Percentiles rank a stretch among this genome's conserved stretches.
phyloP scores from a whole-genome alignment of 208 protist species.

The Borovskyia barvae region DNA sequence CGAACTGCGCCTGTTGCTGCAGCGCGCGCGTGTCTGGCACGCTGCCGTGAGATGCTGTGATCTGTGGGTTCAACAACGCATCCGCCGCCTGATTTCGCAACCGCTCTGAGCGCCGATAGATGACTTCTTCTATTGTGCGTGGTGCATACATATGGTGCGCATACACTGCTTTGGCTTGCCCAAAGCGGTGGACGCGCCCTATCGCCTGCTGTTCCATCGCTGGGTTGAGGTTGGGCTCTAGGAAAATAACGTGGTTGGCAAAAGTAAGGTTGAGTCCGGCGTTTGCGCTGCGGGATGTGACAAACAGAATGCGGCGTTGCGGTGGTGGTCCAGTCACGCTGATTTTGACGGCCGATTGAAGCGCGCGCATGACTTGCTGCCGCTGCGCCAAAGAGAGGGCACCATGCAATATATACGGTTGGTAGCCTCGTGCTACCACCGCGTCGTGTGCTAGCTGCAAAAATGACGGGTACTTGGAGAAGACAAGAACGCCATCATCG shows the following conservation, averaged over 20 bases:
- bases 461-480: constrained; percentile 45
- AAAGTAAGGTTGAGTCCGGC: constrained; percentile 72
- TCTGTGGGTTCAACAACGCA: no score
- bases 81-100: constrained; percentile 13
- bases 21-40: neutral
- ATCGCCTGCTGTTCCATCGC: constrained; percentile 75
- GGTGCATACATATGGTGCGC: constrained; percentile 47
- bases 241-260: constrained; percentile 73
- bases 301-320: constrained; percentile 42
- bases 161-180: constrained; percentile 65
- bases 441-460: constrained; percentile 24
- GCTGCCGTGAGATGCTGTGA: constrained; percentile 1
- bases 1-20: constrained; percentile 16
- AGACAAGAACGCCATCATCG: constrained; percentile 42
- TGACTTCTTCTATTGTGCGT: constrained; percentile 48
- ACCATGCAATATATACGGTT: constrained; percentile 35
- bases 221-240: constrained; percentile 72
- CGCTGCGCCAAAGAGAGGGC: constrained; percentile 34
- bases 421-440: constrained; percentile 24
- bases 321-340: neutral
- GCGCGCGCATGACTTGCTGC: constrained; percentile 28
- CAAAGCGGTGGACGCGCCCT: constrained; percentile 88
- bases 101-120: constrained; percentile 34
- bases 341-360: constrained; percentile 16
- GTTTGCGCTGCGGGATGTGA: constrained; percentile 54